These are phyloP conservation scores for Aspergillus sp. DNA, from an alignment of 2,329 filamentous ascomycete species.

Conservation along the genomic window DNA sequence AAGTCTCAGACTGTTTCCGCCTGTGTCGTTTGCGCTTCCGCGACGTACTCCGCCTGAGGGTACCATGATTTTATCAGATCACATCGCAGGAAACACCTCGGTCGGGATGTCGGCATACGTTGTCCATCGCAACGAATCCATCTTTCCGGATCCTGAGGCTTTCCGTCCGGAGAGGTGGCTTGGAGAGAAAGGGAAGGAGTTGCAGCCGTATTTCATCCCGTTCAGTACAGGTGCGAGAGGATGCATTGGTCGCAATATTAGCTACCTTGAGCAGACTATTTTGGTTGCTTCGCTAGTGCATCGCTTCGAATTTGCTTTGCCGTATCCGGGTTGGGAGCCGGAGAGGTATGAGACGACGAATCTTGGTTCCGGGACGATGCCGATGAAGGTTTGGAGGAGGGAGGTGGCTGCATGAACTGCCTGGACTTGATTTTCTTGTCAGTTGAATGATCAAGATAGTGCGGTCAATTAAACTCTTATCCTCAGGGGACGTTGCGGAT, in stretches of 20 bases:
- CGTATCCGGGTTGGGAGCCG: slow-evolving; percentile 31
- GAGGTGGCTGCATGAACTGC: not conserved
- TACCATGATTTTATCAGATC: slow-evolving; percentile 30
- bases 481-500: too few species aligned
- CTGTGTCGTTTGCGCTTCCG: slow-evolving; percentile 43
- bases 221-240: slow-evolving; percentile 41
- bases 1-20: slow-evolving; percentile 45
- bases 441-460: too few species aligned
- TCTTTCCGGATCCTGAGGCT: slow-evolving; percentile 37
- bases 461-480: too few species aligned
- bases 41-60: slow-evolving; percentile 49
- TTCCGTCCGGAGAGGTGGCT: slow-evolving; percentile 46
- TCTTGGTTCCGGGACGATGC: slow-evolving; percentile 18
- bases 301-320: slow-evolving; percentile 45
- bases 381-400: slow-evolving; percentile 16
- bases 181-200: slow-evolving; percentile 35
- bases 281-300: slow-evolving; percentile 47
- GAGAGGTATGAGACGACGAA: slow-evolving; percentile 21
- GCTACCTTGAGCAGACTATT: slow-evolving; percentile 49
- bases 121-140: slow-evolving; percentile 36
- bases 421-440: too few species aligned
- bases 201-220: slow-evolving; percentile 41
- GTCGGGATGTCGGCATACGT: slow-evolving; percentile 47
- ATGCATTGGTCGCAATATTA: slow-evolving; percentile 44
- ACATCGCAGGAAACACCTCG: slow-evolving; percentile 40